These are phyloP conservation scores for Penicillium oxalicum DNA, from an alignment of 2,329 filamentous ascomycete genomes.

Conservation along the genomic window DNA sequence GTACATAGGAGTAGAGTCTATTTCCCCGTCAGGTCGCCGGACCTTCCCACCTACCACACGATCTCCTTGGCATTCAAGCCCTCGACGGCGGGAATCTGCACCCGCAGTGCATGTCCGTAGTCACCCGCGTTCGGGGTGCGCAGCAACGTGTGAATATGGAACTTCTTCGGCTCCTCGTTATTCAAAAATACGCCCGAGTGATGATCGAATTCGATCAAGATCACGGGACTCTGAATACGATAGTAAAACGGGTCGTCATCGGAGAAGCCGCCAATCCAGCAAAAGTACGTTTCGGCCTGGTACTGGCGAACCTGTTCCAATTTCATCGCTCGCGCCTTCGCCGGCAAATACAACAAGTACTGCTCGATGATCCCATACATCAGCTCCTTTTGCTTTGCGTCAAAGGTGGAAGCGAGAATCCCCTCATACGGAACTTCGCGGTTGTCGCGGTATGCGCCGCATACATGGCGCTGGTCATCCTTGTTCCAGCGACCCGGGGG, in stretches of 20 bases:
- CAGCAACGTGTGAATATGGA: slow-evolving; percentile 71
- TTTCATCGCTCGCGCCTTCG: slow-evolving; percentile 48
- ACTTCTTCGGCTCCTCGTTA: slow-evolving; percentile 67
- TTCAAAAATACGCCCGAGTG: slow-evolving; percentile 72
- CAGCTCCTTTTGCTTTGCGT: slow-evolving; percentile 45
- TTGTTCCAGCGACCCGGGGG: slow-evolving; percentile 63
- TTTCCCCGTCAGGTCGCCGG: too few relatives aligned
- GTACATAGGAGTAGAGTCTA: too few relatives aligned
- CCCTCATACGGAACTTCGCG: slow-evolving; percentile 70
- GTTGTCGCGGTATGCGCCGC: slow-evolving; percentile 74
- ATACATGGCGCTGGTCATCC: slow-evolving; percentile 71
- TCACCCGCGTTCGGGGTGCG: slow-evolving; percentile 70
- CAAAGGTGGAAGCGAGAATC: slow-evolving; percentile 46
- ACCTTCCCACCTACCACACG: slow-evolving; percentile 21
- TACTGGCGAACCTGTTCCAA: slow-evolving; percentile 50
- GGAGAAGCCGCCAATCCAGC: slow-evolving; percentile 65
- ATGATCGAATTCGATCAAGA: slow-evolving; percentile 72
- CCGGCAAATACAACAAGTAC: slow-evolving; percentile 64
- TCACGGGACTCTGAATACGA: slow-evolving; percentile 67
- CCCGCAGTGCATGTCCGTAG: slow-evolving; percentile 57
- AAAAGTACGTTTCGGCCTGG: slow-evolving; percentile 69
- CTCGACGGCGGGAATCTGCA: slow-evolving; percentile 30
- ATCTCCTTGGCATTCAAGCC: slow-evolving; percentile 36
- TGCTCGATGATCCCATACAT: slow-evolving; percentile 57
- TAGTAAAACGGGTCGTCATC: slow-evolving; percentile 70